Percentiles rank a stretch among this genome's conserved stretches.
Evolutionary conservation across 768 basidiomycete species (phyloP).

Genomic region (Hypholoma fasciculare): DNA sequence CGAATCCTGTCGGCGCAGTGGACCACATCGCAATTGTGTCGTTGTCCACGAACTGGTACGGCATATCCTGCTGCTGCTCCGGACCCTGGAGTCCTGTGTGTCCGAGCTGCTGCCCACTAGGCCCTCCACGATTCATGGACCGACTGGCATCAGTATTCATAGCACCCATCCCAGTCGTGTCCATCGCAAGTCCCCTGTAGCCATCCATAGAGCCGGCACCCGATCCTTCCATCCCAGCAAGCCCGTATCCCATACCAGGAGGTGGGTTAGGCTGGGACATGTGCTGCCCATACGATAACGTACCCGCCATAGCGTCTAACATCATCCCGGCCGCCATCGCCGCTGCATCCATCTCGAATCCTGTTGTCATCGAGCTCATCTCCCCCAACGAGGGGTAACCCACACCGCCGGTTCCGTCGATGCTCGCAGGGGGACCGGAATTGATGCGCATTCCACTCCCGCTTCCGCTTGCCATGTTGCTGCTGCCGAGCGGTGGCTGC

Average conservation of each 20-base stretch:
- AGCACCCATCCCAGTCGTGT: slow-evolving; percentile 1
- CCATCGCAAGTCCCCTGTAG: slow-evolving; percentile 6
- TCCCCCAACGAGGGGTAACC: slow-evolving; percentile 6
- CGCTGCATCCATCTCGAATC: slow-evolving; percentile 19
- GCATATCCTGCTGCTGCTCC: slow-evolving; percentile 8
- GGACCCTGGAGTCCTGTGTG: background rate
- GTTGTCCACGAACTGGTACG: slow-evolving; percentile 34
- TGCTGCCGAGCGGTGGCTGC: background rate
- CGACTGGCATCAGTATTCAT: background rate
- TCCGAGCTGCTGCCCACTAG: background rate
- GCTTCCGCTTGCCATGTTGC: background rate
- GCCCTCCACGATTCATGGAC: background rate
- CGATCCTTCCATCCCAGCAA: background rate
- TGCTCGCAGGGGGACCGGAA: background rate
- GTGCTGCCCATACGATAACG: slow-evolving; percentile 6
- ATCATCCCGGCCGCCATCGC: slow-evolving; percentile 18
- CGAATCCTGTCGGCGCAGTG: slow-evolving; percentile 61
- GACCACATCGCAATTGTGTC: slow-evolving; percentile 71
- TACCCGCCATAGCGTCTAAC: slow-evolving; percentile 24
- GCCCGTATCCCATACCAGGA: background rate
- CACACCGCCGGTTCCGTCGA: background rate
- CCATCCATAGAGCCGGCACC: background rate
- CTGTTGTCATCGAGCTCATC: slow-evolving; percentile 18
- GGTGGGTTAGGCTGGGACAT: background rate
- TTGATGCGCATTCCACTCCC: background rate